These are phyloP conservation scores for Ophiosphaerella korrae DNA, from an alignment of 2,329 filamentous ascomycete genomes.

Conservation along the genomic window DNA sequence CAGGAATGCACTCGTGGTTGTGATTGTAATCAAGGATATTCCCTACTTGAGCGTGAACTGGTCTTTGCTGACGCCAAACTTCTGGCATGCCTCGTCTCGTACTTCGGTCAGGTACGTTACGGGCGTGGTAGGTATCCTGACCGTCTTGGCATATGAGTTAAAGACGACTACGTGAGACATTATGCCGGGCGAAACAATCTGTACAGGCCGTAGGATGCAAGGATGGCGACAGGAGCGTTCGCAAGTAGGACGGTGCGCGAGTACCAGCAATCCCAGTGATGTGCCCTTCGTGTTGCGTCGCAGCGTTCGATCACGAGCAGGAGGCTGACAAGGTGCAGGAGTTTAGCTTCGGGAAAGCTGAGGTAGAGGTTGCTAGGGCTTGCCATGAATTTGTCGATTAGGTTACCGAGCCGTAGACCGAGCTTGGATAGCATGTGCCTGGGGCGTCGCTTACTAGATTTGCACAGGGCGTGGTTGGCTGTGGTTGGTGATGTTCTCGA, in stretches of 20 bases:
- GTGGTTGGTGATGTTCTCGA: conserved; percentile 25
- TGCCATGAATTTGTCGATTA: conserved; percentile 38
- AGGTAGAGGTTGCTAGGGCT: conserved; percentile 37
- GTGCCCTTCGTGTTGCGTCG: conserved; percentile 29
- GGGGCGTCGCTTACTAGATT: conserved; percentile 23
- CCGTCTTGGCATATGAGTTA: conserved; percentile 75
- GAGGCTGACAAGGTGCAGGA: conserved; percentile 41
- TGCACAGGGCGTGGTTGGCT: background rate
- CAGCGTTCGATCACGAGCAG: conserved; percentile 34
- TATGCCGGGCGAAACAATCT: conserved; percentile 60
- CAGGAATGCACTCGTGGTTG: background rate
- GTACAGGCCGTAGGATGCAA: conserved; percentile 34
- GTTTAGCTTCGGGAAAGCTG: conserved; percentile 36
- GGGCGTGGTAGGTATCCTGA: conserved; percentile 81
- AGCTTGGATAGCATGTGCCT: conserved; percentile 16
- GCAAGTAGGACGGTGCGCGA: conserved; percentile 29
- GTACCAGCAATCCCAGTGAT: conserved; percentile 34
- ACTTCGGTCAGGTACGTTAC: conserved; percentile 83
- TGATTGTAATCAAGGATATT: background rate
- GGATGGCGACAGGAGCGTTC: conserved; percentile 31
- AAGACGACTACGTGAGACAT: conserved; percentile 88
- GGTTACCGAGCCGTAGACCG: conserved; percentile 12
- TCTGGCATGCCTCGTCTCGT: conserved; percentile 83
- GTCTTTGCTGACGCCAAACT: conserved; percentile 73
- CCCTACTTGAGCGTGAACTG: conserved; percentile 81